phyloP scores from a whole-genome alignment of 1,139 yeast species.

The Fermentozyma sake region DNA sequence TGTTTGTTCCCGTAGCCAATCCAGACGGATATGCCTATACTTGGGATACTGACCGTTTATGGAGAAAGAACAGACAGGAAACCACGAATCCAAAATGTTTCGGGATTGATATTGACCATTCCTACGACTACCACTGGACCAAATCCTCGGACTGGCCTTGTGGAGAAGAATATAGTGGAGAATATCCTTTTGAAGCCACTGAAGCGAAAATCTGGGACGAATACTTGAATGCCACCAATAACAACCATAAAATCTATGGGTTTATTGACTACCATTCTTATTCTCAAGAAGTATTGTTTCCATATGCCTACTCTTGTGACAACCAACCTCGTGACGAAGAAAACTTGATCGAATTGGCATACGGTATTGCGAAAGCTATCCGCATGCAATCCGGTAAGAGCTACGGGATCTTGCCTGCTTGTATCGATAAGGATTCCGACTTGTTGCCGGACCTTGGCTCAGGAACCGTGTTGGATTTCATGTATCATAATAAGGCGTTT shows the following conservation, averaged over 20 bases:
- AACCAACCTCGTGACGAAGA: slow-evolving; percentile 75
- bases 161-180: slow-evolving; percentile 80
- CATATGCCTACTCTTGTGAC: slow-evolving; percentile 76
- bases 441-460: slow-evolving; percentile 70
- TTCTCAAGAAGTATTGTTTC: slow-evolving; percentile 77
- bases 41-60: slow-evolving; percentile 75
- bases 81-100: slow-evolving; percentile 63
- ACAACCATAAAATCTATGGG: slow-evolving; percentile 62
- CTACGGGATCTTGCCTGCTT: slow-evolving; percentile 72
- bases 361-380: slow-evolving; percentile 72
- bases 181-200: slow-evolving; percentile 66
- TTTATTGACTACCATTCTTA: slow-evolving; percentile 82
- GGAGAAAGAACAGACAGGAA: slow-evolving; percentile 86
- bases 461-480: slow-evolving; percentile 78
- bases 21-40: slow-evolving; percentile 89
- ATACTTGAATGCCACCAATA: slow-evolving; percentile 58
- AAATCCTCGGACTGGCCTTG: slow-evolving; percentile 66
- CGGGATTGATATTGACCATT: slow-evolving; percentile 86
- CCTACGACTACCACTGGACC: slow-evolving; percentile 74
- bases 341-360: slow-evolving; percentile 73
- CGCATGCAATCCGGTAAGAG: slow-evolving; percentile 57
- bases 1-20: slow-evolving; percentile 77
- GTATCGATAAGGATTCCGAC: slow-evolving; percentile 71
- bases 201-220: slow-evolving; percentile 65
- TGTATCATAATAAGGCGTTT: slow-evolving; percentile 76